Percentiles rank a stretch among this genome's conserved stretches.
Conservation (phyloP, 2,329 filamentous ascomycete genomes). For the Ampelomyces quisqualis region DNA sequence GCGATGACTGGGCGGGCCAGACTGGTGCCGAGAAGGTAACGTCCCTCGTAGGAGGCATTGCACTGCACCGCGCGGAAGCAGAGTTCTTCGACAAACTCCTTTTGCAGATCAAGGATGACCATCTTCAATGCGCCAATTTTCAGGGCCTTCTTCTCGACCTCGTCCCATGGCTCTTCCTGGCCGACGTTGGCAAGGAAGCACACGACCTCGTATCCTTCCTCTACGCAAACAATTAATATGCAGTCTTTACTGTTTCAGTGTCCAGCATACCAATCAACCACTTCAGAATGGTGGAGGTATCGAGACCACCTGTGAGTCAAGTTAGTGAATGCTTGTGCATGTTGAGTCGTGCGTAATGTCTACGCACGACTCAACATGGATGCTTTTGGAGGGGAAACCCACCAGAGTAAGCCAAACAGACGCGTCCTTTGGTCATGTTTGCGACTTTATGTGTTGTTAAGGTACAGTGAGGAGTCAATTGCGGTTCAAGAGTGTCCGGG, state of each 20-base stretch:
- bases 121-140: constrained; percentile 68
- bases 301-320: constrained; percentile 53
- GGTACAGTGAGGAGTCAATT: constrained; percentile 19
- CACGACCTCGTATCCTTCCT: constrained; percentile 63
- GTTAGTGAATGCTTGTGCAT: too few relatives aligned
- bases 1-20: constrained; percentile 72
- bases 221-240: constrained; percentile 24
- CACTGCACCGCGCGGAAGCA: constrained; percentile 79
- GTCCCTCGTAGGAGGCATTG: constrained; percentile 60
- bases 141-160: constrained; percentile 69
- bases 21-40: constrained; percentile 55
- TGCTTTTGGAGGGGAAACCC: constrained; percentile 10
- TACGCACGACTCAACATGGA: too few relatives aligned
- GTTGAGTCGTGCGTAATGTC: too few relatives aligned
- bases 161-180: constrained; percentile 57
- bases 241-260: too few relatives aligned
- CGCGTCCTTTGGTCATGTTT: constrained; percentile 46
- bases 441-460: constrained; percentile 8
- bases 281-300: constrained; percentile 54
- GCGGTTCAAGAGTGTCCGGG: constrained; percentile 11
- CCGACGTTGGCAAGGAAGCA: constrained; percentile 60
- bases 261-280: constrained; percentile 42
- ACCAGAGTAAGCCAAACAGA: constrained; percentile 54
- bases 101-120: constrained; percentile 64
- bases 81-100: constrained; percentile 77